Percentiles rank a stretch among this genome's conserved stretches.
phyloP scores from a whole-genome alignment of 441 rosid genomes.

The Gossypium aridum region DNA sequence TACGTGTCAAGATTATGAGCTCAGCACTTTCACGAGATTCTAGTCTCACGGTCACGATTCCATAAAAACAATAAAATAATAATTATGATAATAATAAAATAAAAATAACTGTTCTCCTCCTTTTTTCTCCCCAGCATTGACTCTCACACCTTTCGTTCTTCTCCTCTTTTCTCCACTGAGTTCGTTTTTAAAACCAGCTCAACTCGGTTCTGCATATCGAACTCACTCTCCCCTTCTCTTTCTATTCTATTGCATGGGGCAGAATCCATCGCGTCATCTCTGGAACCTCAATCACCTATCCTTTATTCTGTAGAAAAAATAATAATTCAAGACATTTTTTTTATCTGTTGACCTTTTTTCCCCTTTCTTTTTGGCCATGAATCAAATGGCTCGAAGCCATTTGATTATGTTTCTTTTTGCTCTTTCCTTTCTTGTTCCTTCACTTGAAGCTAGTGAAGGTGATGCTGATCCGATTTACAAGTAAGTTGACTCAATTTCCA shows the following conservation, averaged over 20 bases:
- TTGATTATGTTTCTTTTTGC: constrained; percentile 4
- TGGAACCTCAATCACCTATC: neutral
- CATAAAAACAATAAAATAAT: neutral
- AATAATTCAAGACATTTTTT: neutral
- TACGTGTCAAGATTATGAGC: constrained; percentile 5
- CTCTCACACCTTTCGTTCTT: neutral
- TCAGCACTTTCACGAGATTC: constrained; percentile 16
- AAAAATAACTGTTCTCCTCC: neutral
- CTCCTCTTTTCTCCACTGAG: neutral
- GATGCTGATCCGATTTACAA: constrained; percentile 16
- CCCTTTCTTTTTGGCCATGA: neutral
- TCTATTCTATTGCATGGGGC: neutral
- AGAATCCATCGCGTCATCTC: neutral
- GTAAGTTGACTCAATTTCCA: constrained; percentile 5
- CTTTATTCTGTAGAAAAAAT: neutral
- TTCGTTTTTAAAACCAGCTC: constrained; percentile 4
- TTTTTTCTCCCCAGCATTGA: neutral
- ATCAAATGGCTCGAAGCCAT: neutral
- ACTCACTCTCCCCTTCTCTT: neutral
- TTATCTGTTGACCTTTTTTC: constrained; percentile 7
- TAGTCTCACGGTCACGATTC: constrained; percentile 10
- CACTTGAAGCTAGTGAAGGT: constrained; percentile 12
- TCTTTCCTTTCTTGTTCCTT: neutral
- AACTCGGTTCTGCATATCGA: constrained; percentile 1
- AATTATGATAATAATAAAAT: neutral